Evolutionary conservation across 176 grass and related monocot species (phyloP), one percentile per base, ranked within the genome.

Genomic region (Oryza meyeriana): DNA sequence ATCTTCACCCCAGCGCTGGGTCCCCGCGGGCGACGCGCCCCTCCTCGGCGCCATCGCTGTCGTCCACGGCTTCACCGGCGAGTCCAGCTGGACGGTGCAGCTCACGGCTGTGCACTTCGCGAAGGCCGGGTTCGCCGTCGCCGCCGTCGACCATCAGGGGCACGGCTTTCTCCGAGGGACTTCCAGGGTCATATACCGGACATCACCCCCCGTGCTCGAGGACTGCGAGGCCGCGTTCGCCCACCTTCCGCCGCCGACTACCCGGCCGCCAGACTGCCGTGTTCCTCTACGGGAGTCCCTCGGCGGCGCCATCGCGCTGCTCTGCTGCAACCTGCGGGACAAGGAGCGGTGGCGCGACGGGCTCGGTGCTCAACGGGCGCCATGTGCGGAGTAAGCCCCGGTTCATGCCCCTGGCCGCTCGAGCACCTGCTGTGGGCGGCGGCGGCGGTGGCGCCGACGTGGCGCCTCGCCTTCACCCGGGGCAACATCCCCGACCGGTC

Each of bases 251-350:
- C n/a, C 55, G 71, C 92, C 33, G 87, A 88, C 28, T 89, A 91
- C 85, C 92, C 92, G n/a, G 16, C 74, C 94, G 0, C 89, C 83
- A n/a, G n/a, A 10, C 85, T 97, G 8, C 94, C 90, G 0, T 94
- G 88, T 97, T 97, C 73, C 89, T 97, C 41, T 94, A 97, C 86
- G 82, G 92, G 94, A 97, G 83, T 97, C 94, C 10, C 92, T 97
- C 10, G 94, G 91, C 27, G 94, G 94, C n/a, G 94, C 91, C 66
- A 97, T 94, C 74, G 87, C 89, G 39, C 84, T 94, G 74, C 82
- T n/a, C n/a, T 94, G 28, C 72, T 91, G 40, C 94, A n/a, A 97
- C 85, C 91, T 97, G 14, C 78, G 91, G 2, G 73, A 70, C 50
- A 85, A 45, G 74, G 81, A 64, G 25, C 82, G 76, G 0, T 85